Percentiles rank a stretch among this genome's conserved stretches.
Conservation (phyloP, 306 rosid genomes). For the Arachis hypogaea region DNA sequence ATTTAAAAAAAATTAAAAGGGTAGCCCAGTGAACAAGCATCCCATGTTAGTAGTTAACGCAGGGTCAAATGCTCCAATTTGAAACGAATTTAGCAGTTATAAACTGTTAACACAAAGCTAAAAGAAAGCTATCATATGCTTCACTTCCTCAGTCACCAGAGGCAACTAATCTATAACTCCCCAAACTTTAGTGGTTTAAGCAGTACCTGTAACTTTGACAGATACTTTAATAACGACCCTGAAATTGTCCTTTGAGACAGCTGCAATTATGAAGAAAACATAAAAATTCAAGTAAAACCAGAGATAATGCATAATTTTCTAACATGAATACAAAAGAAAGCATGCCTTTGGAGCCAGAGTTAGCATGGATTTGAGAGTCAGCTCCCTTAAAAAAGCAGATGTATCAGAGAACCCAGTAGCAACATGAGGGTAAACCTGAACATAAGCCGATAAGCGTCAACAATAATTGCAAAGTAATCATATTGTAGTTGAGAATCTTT, state of each 20-base stretch:
- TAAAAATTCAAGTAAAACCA: constrained; percentile 30
- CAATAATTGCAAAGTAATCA: constrained; percentile 35
- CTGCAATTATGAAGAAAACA: constrained; percentile 56
- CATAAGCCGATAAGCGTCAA: constrained; percentile 32
- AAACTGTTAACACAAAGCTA: neutral
- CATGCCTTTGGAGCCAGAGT: constrained; percentile 88
- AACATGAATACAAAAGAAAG: constrained; percentile 23
- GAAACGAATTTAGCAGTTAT: constrained; percentile 13
- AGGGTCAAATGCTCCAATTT: constrained; percentile 4
- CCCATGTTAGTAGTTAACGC: no score
- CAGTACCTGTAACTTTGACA: constrained; percentile 95
- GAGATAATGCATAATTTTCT: constrained; percentile 7
- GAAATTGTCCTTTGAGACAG: constrained; percentile 94
- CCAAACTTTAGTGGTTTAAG: constrained; percentile 33
- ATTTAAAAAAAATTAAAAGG: neutral
- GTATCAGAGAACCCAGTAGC: constrained; percentile 96
- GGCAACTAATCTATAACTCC: constrained; percentile 25
- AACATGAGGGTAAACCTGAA: constrained; percentile 92
- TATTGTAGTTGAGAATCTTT: constrained; percentile 20
- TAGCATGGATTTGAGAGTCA: constrained; percentile 96
- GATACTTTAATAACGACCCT: constrained; percentile 92
- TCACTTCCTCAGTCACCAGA: constrained; percentile 18
- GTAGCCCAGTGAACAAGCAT: no score
- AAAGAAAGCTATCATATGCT: constrained; percentile 21
- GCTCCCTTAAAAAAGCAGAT: constrained; percentile 93